Base-by-base conservation (phyloP, 2,329 filamentous ascomycete genomes). In the Nigrospora oryzae region DNA sequence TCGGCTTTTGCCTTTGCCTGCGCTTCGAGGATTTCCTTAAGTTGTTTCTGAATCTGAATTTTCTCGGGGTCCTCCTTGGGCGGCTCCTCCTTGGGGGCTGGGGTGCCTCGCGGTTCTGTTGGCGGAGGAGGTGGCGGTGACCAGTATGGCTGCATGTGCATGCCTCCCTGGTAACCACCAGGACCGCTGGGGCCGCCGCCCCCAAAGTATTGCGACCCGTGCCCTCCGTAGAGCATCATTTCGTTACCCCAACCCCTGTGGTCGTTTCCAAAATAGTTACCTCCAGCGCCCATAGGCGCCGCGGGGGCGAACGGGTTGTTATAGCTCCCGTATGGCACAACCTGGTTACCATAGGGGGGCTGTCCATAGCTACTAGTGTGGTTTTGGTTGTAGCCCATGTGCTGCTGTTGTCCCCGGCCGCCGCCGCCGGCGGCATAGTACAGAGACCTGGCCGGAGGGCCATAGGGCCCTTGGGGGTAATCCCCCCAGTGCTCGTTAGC, bases 1-100 rank as follows among this genome's bases (percentile, higher is more conserved):
- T 65, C 67, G 11, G 69, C 69, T 43, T 71, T 72, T 48, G 64
- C 66, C 49, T 62, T 65, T 30, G 68, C 69, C 46, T 72, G 63
- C 30, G 68, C 68, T 4, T 61, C 64, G 49, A 77, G 69, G 37
- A 77, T 67, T 11, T 65, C 63, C 12, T 71, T 69, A 14, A 86
- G 62, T 53, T 84, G 74, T 49, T 77, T 72, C 49, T 83, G 74
- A 46, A 83, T 72, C n/a, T 69, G 68, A 49, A 83, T 67, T 54
- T 79, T 79, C 45, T 84, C 75, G 2, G 75, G 70, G 43, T 84
- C 76, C 30, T 51, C 49, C 34, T 55, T 55, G 33, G 50, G 47
- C 5, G 50, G 50, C 16, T 53, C 52, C 3, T n/a, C n/a, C n/a
- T n/a, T 38, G 36, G 36, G 19, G 36, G 42, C 15, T 19, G 42